Conservation (phyloP, 257 asterid genomes). For the Eucommia ulmoides region DNA sequence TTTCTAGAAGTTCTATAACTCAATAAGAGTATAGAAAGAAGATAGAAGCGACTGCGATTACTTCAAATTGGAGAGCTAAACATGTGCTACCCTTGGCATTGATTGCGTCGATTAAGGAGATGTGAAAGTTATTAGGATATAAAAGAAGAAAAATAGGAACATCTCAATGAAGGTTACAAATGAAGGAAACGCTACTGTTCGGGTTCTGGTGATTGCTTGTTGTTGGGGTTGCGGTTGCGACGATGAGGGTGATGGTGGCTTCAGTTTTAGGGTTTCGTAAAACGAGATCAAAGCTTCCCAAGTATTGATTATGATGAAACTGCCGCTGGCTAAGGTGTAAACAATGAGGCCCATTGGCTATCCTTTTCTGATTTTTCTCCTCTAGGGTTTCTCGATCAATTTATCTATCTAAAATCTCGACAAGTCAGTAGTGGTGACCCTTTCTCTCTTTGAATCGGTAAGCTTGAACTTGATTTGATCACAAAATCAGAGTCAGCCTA, state of each 20-base stretch:
- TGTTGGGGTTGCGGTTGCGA: slow-evolving; percentile 9
- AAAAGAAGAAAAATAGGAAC: slow-evolving; percentile 37
- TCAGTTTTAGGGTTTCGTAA: neutral
- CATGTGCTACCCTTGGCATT: slow-evolving; percentile 43
- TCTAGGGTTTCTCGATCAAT: no score
- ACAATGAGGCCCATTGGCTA: neutral
- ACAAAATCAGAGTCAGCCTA: no score
- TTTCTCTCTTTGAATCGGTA: no score
- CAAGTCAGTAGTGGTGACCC: no score
- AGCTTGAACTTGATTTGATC: no score
- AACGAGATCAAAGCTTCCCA: neutral
- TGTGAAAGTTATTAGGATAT: slow-evolving; percentile 41
- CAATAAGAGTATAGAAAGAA: slow-evolving; percentile 61
- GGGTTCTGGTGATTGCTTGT: slow-evolving; percentile 8
- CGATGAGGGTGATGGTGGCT: slow-evolving; percentile 13
- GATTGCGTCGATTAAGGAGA: slow-evolving; percentile 63
- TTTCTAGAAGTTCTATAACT: no score
- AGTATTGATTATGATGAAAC: neutral
- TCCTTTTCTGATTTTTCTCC: no score
- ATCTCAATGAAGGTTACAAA: slow-evolving; percentile 42
- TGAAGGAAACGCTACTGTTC: slow-evolving; percentile 23
- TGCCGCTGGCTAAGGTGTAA: neutral
- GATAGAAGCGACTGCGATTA: slow-evolving; percentile 42
- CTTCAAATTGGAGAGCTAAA: slow-evolving; percentile 60
- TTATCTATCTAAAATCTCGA: no score